Base-by-base conservation (phyloP, 768 basidiomycete genomes). In the Termitomyces sp. region DNA sequence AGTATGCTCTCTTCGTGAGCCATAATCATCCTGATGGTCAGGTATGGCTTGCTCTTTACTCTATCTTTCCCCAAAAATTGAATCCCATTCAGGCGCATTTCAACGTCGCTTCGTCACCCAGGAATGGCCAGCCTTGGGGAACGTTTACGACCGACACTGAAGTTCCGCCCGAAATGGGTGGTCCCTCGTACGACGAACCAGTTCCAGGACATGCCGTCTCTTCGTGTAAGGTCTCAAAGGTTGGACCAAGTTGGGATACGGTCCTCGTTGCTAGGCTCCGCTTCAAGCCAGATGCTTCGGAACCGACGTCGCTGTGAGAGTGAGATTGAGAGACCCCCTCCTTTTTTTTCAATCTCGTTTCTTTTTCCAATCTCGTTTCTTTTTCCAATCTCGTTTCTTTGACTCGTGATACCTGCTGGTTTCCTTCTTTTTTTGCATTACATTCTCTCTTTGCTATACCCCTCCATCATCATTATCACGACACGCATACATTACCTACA, bases 1-100 rank as follows among this genome's bases (percentile, higher is more conserved):
- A 88, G 55, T 88, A 89, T 68, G 90, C 83, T 0, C 70, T 89
- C 26, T 85, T 91, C 60, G 89, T 91, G 38, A 87, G 86, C 62
- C 86, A 90, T 59, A 74, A 75, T 56, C 86, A 89, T 68, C 80
- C 77, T 1, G 79, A 85, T 61, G 78, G 83, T 3, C 79, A 80
- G 72, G 80, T 75, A 57, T 31, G 67, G 1, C 26, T 46, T 3
- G 42, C 21, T 9, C 8, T n/a, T 40, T 1, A 10, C 31, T 33
- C 17, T 17, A n/a, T 40, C n/a, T n/a, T n/a, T 19, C 10, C n/a
- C 3, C n/a, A 6, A 15, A 40, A 1, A 19, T n/a, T 19, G 9
- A 17, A 38, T 38, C 5, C 3, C 9, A 17, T 63, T 33, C 31
- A 86, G 77, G 81, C 76, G 5, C 82, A 86, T 65, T 91, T 92